These are phyloP conservation scores for Afroboletus lepidellus DNA, from an alignment of 1,284 basidiomycete species.

Conservation along the genomic window DNA sequence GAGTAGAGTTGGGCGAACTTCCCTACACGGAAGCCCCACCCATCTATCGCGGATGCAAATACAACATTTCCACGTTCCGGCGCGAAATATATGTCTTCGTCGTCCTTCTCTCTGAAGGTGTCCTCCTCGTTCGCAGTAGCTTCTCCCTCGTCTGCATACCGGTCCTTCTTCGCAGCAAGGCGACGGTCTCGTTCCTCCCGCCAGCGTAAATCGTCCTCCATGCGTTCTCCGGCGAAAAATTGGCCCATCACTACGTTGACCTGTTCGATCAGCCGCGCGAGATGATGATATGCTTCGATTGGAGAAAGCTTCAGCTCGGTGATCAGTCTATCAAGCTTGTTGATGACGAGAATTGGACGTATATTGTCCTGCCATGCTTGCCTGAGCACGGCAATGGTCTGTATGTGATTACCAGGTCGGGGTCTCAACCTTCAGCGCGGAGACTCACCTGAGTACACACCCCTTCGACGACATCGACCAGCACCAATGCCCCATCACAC, in stretches of 20 bases:
- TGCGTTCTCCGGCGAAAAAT: constrained; percentile 94
- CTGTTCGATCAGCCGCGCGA: constrained; percentile 91
- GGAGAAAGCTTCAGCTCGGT: constrained; percentile 93
- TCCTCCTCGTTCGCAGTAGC: constrained; percentile 55
- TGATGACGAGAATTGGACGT: constrained; percentile 92
- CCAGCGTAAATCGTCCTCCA: constrained; percentile 96
- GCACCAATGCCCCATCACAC: constrained; percentile 93
- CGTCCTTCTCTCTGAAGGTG: constrained; percentile 90
- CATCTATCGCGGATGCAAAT: constrained; percentile 95
- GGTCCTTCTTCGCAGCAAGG: constrained; percentile 70
- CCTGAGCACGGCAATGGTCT: constrained; percentile 94
- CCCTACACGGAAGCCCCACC: constrained; percentile 95
- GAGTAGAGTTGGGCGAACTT: constrained; percentile 95
- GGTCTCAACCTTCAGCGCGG: not conserved
- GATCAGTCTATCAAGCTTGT: constrained; percentile 95
- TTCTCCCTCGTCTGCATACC: constrained; percentile 64
- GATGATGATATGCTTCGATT: constrained; percentile 91
- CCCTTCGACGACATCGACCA: constrained; percentile 98
- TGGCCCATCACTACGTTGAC: constrained; percentile 98
- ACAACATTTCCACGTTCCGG: constrained; percentile 96
- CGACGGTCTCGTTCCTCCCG: constrained; percentile 87
- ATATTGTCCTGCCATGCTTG: constrained; percentile 94
- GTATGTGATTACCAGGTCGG: not conserved
- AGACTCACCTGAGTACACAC: constrained; percentile 90
- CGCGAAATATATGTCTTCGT: constrained; percentile 97